These are phyloP conservation scores for Colletotrichum zoysiae DNA, from an alignment of 2,329 filamentous ascomycete genomes.

Conservation along the genomic window DNA sequence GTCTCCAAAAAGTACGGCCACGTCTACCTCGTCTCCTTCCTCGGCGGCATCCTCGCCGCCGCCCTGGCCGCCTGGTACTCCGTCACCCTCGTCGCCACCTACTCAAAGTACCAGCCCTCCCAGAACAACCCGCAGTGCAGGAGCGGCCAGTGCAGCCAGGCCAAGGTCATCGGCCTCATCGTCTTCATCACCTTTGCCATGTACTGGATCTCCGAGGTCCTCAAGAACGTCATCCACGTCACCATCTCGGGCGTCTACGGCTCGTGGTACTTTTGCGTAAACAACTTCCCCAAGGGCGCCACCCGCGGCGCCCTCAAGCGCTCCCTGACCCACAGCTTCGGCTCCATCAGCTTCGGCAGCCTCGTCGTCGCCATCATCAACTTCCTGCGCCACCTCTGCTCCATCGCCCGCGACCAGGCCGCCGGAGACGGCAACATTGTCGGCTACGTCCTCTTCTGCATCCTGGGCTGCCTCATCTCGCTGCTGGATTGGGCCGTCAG, in stretches of 20 bases:
- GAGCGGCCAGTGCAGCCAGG: constrained; percentile 76
- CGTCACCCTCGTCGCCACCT: constrained; percentile 87
- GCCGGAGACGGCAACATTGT: constrained; percentile 77
- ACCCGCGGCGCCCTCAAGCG: constrained; percentile 87
- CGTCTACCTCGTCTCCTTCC: constrained; percentile 85
- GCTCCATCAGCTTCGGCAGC: constrained; percentile 89
- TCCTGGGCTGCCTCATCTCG: constrained; percentile 81
- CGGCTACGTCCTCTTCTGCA: constrained; percentile 75
- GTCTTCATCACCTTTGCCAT: constrained; percentile 91
- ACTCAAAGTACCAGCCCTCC: constrained; percentile 82
- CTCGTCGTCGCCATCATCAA: constrained; percentile 90
- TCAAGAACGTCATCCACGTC: constrained; percentile 94
- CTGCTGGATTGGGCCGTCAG: constrained; percentile 87
- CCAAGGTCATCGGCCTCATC: constrained; percentile 84
- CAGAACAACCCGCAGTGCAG: constrained; percentile 64
- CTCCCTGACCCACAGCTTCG: constrained; percentile 90
- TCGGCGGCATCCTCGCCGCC: constrained; percentile 82
- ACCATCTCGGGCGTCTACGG: constrained; percentile 91
- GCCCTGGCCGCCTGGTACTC: constrained; percentile 88
- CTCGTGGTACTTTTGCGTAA: constrained; percentile 88
- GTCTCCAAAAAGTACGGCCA: constrained; percentile 87
- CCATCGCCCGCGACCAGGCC: constrained; percentile 75
- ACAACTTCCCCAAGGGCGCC: constrained; percentile 78
- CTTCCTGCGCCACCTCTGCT: constrained; percentile 83
- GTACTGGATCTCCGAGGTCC: constrained; percentile 94